Percentiles rank a stretch among this genome's conserved stretches.
These are phyloP conservation scores for Pisolithus orientalis DNA, from an alignment of 768 basidiomycete genomes.

Conservation along the genomic window DNA sequence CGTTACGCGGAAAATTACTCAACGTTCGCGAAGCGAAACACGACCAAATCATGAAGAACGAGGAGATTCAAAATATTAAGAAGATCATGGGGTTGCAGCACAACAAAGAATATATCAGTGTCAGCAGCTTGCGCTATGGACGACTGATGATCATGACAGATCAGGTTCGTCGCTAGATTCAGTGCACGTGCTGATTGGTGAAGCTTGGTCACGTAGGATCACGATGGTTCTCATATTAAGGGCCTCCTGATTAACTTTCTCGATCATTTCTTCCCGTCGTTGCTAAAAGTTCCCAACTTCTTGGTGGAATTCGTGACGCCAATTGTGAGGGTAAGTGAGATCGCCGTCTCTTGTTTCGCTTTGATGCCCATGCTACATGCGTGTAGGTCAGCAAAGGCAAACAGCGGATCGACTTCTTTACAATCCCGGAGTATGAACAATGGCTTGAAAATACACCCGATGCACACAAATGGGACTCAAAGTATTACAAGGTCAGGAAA, in stretches of 20 bases:
- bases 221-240: constrained; percentile 99
- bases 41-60: constrained; percentile 97
- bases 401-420: constrained; percentile 84
- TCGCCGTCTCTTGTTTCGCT: constrained; percentile 16
- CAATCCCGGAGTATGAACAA: constrained; percentile 91
- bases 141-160: constrained; percentile 99
- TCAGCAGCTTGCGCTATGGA: constrained; percentile 77
- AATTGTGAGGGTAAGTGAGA: constrained; percentile 70
- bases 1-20: constrained; percentile 90
- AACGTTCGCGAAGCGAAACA: constrained; percentile 97
- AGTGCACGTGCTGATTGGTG: not conserved
- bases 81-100: constrained; percentile 97
- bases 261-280: constrained; percentile 93
- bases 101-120: constrained; percentile 77
- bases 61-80: constrained; percentile 95
- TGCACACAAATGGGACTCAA: constrained; percentile 78
- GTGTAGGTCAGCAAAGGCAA: constrained; percentile 73
- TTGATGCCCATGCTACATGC: not conserved
- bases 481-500: constrained; percentile 88
- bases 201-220: constrained; percentile 58
- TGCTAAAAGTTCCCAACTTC: constrained; percentile 86
- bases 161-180: constrained; percentile 57
- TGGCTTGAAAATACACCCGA: constrained; percentile 80
- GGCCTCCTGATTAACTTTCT: constrained; percentile 98
- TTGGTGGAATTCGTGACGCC: constrained; percentile 98